Evolutionary conservation across 192 early-diverging fungal genomes (phyloP), one percentile per base, ranked within the genome.

Genomic region (Backusella tarrabulga): DNA sequence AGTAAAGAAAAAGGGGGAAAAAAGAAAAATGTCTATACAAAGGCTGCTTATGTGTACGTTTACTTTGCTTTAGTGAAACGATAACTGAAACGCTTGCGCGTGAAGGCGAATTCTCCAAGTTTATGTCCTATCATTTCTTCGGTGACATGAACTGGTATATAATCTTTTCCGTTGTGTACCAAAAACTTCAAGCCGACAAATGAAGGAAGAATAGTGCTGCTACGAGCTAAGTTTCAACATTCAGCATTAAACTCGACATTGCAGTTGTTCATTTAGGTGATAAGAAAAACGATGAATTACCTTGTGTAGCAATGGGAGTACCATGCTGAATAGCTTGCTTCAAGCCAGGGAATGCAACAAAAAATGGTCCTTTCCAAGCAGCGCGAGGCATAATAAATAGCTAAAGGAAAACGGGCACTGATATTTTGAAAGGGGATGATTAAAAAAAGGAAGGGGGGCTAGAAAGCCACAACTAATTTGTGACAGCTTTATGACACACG

Each of bases 121-220:
- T 97, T 97, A 82, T 92, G 92, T 15, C 95, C 95, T 74, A 98
- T 91, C 96, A 97, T 98, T 68, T 95, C 92, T 85, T 97, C 96
- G 5, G 90, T 94, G 32, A 98, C 87, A 11, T 86, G 80, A 26
- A 98, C 89, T 6, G 95, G 94, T 17, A 93, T 52, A 85, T 95
- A 97, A 67, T 89, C 86, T 67, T 97, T 97, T 76, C 97, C 97
- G 83, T 97, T 98, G 86, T 98, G 96, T 23, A 98, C 92, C 78
- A 92, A 80, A 84, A 98, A 97, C 83, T 91, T 92, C 40, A 92
- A 87, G 40, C 95, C 95, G 68, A 98, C 91, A 83, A 94, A 93
- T 68, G 91, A 83, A n/a, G 97, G 95, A 77, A 97, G 85, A 80
- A 98, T 96, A 11, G 96, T 97, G 81, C 92, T 92, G 38, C 92